Evolutionary conservation across 2,329 filamentous ascomycete species (phyloP).

Genomic region (Clarireedia hainanense): DNA sequence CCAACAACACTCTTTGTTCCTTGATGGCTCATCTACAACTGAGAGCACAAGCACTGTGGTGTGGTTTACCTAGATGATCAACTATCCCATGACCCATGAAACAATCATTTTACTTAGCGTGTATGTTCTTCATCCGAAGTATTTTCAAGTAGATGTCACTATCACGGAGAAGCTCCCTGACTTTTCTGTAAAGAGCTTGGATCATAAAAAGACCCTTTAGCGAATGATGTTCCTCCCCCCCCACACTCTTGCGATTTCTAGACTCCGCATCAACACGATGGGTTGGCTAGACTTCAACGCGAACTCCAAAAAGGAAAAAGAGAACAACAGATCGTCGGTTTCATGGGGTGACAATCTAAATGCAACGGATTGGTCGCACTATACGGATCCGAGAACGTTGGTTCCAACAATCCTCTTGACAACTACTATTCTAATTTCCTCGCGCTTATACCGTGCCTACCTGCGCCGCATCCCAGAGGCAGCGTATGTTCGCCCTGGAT

Average conservation of each 20-base stretch:
- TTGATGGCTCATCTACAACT: background rate
- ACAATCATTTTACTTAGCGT: background rate
- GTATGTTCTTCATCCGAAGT: background rate
- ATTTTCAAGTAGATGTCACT: background rate
- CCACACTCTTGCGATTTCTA: constrained; percentile 1
- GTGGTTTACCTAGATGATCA: background rate
- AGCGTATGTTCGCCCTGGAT: constrained; percentile 63
- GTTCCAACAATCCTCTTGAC: constrained; percentile 47
- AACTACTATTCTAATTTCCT: constrained; percentile 43
- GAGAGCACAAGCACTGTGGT: background rate
- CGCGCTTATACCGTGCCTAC: constrained; percentile 64
- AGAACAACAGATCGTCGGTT: constrained; percentile 30
- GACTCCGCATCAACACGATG: constrained; percentile 30
- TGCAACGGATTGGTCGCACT: constrained; percentile 44
- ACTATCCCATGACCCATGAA: background rate
- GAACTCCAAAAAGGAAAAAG: constrained; percentile 19
- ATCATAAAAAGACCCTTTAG: constrained; percentile 1
- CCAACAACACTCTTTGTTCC: too few relatives aligned
- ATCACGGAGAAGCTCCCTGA: background rate
- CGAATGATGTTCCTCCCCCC: background rate
- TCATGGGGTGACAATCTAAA: constrained; percentile 38
- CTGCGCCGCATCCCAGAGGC: constrained; percentile 78
- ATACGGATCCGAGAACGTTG: constrained; percentile 46
- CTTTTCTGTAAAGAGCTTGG: background rate
- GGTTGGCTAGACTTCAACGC: constrained; percentile 42